Base-by-base conservation (phyloP, 2,329 filamentous ascomycete genomes). In the Epichloe elymi region DNA sequence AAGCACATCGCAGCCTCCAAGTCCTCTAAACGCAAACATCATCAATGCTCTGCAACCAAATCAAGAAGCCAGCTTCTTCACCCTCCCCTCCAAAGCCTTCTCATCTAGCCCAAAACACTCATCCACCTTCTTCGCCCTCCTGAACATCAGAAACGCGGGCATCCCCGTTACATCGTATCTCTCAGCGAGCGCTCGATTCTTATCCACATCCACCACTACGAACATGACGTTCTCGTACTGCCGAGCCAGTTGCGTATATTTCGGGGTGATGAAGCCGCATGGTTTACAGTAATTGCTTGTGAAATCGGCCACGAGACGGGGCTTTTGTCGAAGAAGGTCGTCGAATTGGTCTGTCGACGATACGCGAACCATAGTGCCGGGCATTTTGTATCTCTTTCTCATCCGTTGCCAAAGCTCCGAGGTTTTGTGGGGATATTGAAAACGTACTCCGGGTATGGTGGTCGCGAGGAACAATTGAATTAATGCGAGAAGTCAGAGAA, bases 161-260 rank as follows among this genome's bases (percentile, higher is more conserved):
- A 97, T 95, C 65, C 90, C 89, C 60, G 86, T 82, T 67, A 97
- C 79, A 57, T 80, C 80, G 56, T 93, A 81, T 65, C 93, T 81
- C 61, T 83, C 76, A 35, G 86, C 82, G 47, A 95, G 77, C 1
- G 86, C 82, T 58, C 82, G 74, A 40, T 91, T 73, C 57, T 88
- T 75, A 68, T 96, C 90, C 61, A 96, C 89, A 68, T 97, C 89
- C 65, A 96, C 74, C 79, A 95, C 93, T 78, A 82, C 82, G 72
- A 95, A 96, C 68, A 79, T 74, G 58, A 85, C 66, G 57, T 77
- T 68, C 71, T 78, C 79, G 53, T 70, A 65, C 40, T 80, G 69
- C 60, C 60, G 58, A 48, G 58, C 57, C 52, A 95, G 73, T 33
- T 46, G 30, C 4, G 35, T 4, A 30, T 51, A 55, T 55, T 82